phyloP scores from a whole-genome alignment of 495 filamentous ascomycete species.

The Neurospora sp. region DNA sequence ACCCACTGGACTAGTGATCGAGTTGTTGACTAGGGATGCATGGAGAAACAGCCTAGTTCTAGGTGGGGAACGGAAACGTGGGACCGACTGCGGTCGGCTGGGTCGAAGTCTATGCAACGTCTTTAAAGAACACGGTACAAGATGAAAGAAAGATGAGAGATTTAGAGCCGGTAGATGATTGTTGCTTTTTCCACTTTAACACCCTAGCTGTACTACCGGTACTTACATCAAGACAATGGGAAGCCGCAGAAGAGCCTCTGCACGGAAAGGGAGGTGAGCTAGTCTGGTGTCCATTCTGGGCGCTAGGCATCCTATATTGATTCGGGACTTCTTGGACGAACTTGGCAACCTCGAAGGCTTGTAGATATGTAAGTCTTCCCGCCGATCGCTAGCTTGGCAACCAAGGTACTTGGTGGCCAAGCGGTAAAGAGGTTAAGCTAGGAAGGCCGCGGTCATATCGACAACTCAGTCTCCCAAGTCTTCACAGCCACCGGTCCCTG shows the following conservation, averaged over 20 bases:
- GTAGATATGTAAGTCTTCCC: slow-evolving; percentile 14
- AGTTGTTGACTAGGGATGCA: slow-evolving; percentile 3
- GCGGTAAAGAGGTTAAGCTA: slow-evolving; percentile 15
- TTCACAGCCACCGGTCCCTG: slow-evolving; percentile 5
- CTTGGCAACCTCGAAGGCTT: slow-evolving; percentile 18
- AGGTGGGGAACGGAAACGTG: slow-evolving; percentile 6
- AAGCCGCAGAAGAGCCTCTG: slow-evolving; percentile 19
- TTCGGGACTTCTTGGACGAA: slow-evolving; percentile 3
- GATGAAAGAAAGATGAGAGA: not conserved
- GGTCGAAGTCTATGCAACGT: not conserved
- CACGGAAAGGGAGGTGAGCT: slow-evolving; percentile 13
- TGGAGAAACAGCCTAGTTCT: slow-evolving; percentile 3
- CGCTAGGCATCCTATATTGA: slow-evolving; percentile 21
- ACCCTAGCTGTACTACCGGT: not conserved
- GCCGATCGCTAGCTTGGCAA: slow-evolving; percentile 14
- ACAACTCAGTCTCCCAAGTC: slow-evolving; percentile 7
- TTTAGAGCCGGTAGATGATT: not conserved
- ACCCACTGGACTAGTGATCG: not conserved
- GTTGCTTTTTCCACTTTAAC: not conserved
- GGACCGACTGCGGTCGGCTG: slow-evolving; percentile 4
- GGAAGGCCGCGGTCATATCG: slow-evolving; percentile 11
- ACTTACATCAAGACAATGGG: slow-evolving; percentile 6
- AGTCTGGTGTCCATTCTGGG: slow-evolving; percentile 14
- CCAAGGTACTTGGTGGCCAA: not conserved
- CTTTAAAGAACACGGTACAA: not conserved